Percentiles rank a stretch among this genome's conserved stretches.
Evolutionary conservation across 495 filamentous ascomycete species (phyloP).

Genomic region (Lasiosphaeria ovina): DNA sequence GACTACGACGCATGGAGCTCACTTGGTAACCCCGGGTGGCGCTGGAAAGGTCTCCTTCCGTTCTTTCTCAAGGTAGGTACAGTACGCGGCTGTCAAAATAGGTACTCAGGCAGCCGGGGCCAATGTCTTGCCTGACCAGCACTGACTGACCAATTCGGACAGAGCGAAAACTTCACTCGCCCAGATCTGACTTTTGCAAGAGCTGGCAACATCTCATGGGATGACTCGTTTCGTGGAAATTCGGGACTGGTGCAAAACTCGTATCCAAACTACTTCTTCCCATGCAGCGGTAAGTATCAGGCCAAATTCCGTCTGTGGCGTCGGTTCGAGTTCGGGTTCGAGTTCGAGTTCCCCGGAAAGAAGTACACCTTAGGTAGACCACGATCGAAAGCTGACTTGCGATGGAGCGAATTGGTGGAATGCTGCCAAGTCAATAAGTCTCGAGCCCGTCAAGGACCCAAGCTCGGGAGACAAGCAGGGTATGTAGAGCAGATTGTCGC

Average conservation of each 20-base stretch:
- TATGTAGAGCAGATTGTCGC: background rate
- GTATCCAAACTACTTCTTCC: slow-evolving; percentile 43
- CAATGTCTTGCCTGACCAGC: background rate
- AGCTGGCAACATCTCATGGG: slow-evolving; percentile 39
- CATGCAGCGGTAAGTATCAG: slow-evolving; percentile 18
- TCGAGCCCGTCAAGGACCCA: slow-evolving; percentile 36
- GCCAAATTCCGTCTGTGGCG: too few relatives aligned
- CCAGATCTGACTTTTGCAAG: slow-evolving; percentile 23
- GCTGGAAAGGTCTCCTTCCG: slow-evolving; percentile 57
- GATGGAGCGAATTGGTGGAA: slow-evolving; percentile 30
- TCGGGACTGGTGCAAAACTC: slow-evolving; percentile 41
- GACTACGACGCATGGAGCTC: slow-evolving; percentile 60
- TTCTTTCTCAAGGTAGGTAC: slow-evolving; percentile 54
- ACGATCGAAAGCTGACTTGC: background rate
- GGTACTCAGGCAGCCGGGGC: background rate
- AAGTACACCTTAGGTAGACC: too few relatives aligned
- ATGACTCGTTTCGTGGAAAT: slow-evolving; percentile 35
- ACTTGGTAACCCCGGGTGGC: slow-evolving; percentile 62
- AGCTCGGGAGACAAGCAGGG: slow-evolving; percentile 34
- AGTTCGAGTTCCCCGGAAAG: too few relatives aligned
- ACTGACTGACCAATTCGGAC: background rate
- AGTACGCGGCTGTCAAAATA: background rate
- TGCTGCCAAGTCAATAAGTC: slow-evolving; percentile 28
- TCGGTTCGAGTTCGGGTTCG: too few relatives aligned
- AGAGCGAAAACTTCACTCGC: slow-evolving; percentile 32